Evolutionary conservation across 2,329 filamentous ascomycete genomes (phyloP), one percentile per base, ranked within the genome.

Genomic region (Fusarium torulosum): DNA sequence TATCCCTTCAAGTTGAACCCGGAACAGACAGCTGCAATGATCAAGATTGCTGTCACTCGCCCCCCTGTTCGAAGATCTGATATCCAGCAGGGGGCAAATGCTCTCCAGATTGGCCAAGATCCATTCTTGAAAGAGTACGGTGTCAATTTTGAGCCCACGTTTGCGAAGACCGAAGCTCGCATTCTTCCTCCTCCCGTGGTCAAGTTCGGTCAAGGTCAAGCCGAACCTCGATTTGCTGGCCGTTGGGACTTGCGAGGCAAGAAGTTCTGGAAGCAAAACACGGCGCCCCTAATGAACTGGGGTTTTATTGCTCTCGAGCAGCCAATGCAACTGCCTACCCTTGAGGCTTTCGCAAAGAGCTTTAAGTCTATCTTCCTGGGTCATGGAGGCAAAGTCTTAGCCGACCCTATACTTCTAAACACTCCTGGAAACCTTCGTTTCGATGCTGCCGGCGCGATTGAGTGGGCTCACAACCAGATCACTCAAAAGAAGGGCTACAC

Each of bases 171-270:
- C 1, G 86, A 91, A 53, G 95, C 91, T 20, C 87, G 90, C 4
- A 76, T 97, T 1, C 82, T 99, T 0, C 82, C 84, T 0, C 85
- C 89, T 5, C 95, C 96, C 0, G 83, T 86, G 25, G 86, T 98
- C 11, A 81, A 88, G 41, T 97, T 93, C 73, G 87, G 81, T 2
- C 84, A 81, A 25, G 81, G 81, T 15, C 80, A 81, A 19, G 80
- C 83, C 7, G 88, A 90, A 55, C 92, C 93, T 3, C 85, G 87
- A 20, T 86, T 85, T 19, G 78, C 80, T 29, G 96, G 95, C 33
- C 90, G 93, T 23, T 99, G 96, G 96, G 92, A 97, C 76, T 83
- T 98, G 13, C 89, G 93, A 40, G 89, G 89, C 29, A 93, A 93
- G 78, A 91, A 76, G 63, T 97, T 97, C 76, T 83, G 90, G 14